Conservation (phyloP, 192 early-diverging fungal species). For the Podila clonocystis region DNA sequence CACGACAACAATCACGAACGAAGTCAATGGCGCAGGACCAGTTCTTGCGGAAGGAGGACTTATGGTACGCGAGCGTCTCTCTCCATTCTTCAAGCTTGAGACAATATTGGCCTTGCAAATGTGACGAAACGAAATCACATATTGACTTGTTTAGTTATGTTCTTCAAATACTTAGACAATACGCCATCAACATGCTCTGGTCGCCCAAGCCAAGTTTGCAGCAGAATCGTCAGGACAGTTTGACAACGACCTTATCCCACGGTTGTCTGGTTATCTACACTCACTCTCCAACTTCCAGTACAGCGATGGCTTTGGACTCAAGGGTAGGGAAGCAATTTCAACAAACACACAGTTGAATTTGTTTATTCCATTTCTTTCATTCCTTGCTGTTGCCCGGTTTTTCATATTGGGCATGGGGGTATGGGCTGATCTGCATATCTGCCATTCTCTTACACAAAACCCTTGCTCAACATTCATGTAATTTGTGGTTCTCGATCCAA, state of each 20-base stretch:
- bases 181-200: conserved; percentile 45
- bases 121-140: no score
- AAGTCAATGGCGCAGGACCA: conserved; percentile 8
- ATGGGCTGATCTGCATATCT: no score
- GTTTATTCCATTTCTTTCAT: no score
- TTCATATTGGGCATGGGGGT: no score
- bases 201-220: conserved; percentile 44
- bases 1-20: conserved; percentile 4
- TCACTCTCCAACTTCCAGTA: conserved; percentile 30
- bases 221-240: conserved; percentile 48
- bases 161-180: conserved; percentile 17
- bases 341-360: background rate
- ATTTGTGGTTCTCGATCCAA: no score
- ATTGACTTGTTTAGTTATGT: no score
- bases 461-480: no score
- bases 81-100: no score
- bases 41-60: conserved; percentile 30
- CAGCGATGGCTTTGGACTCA: conserved; percentile 29
- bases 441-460: no score
- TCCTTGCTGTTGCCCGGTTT: no score
- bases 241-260: conserved; percentile 42
- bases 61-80: conserved; percentile 11
- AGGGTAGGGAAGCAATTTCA: conserved; percentile 4
- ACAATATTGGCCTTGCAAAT: no score
- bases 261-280: conserved; percentile 32